Base-by-base conservation (phyloP, 192 early-diverging fungal species). In the Backusella tarrabulga region DNA sequence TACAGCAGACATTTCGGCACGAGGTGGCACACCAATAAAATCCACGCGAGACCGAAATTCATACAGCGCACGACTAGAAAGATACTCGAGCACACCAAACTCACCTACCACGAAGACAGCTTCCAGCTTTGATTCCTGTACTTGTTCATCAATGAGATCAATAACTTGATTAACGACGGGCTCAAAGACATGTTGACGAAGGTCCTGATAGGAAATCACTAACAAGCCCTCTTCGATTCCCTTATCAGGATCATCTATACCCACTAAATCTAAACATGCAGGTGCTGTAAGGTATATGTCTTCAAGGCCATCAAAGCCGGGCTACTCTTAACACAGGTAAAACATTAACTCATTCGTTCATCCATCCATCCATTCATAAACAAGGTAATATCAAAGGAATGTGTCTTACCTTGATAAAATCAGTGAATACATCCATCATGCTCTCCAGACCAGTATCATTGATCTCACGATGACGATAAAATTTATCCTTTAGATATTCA, bases 51-150 rank as follows among this genome's bases (percentile, higher is more conserved):
- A 41, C 38, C 72, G 77, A 60, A 86, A 89, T 34, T 80, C 80
- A 26, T 81, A 73, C 40, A 81, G 75, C 41, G 86, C 81, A 52
- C 84, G 87, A 38, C 78, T 80, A 50, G 80, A 85, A 38, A 88
- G 79, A 63, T 89, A 89, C 54, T 76, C 81, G 40, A 85, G 86
- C 26, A 84, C 83, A 32, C 86, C 85, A 54, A 89, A 89, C 8
- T 83, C 85, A 70, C 87, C 87, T 7, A 87, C 87, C 77, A 88
- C 79, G 67, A 88, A 86, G 38, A 88, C 81, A 26, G 87, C 85
- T 15, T 80, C 81, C 36, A 84, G 76, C 21, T 75, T 75, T 36
- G 77, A 79, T 74, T 80, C 76, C 12, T 74, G 60, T 32, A 88
- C 54, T 44, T 86, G 85, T 34, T 83, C 84, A 36, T 88, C 84